Evolutionary conservation across 768 basidiomycete species (phyloP).

Genomic region (Panaeolus cyanescens): DNA sequence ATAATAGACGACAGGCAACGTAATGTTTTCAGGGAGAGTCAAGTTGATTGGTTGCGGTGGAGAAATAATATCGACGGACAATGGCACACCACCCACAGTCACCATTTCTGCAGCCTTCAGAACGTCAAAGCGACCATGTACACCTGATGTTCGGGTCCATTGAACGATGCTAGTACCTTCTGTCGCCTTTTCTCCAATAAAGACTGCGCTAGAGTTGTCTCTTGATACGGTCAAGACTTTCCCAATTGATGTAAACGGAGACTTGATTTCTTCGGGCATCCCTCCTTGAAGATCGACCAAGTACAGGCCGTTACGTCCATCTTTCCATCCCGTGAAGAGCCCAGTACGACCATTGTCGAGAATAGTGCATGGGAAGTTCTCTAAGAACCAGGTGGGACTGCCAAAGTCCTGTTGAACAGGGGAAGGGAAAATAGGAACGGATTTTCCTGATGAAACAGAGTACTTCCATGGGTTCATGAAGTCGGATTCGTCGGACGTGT

Average conservation of each 20-base stretch:
- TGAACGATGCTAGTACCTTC: constrained; percentile 34
- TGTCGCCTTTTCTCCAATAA: constrained; percentile 40
- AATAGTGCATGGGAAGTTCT: constrained; percentile 42
- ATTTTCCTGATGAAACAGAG: constrained; percentile 29
- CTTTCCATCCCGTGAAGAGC: constrained; percentile 35
- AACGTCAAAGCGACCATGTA: not conserved
- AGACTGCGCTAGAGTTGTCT: constrained; percentile 30
- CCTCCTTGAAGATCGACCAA: constrained; percentile 30
- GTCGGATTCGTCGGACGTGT: constrained; percentile 60
- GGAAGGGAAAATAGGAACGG: constrained; percentile 35
- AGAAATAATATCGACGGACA: constrained; percentile 39
- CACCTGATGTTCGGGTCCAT: constrained; percentile 10
- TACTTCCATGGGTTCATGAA: constrained; percentile 66
- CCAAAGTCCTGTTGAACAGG: constrained; percentile 55
- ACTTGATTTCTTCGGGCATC: constrained; percentile 30
- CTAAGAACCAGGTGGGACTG: constrained; percentile 52
- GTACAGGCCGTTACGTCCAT: constrained; percentile 38
- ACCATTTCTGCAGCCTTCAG: not conserved
- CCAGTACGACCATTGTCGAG: constrained; percentile 30
- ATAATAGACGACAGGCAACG: constrained; percentile 64
- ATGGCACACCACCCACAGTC: not conserved
- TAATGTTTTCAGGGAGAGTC: constrained; percentile 24
- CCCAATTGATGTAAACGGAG: constrained; percentile 38
- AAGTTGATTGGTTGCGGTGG: constrained; percentile 47
- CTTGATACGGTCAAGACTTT: constrained; percentile 32